Conservation (phyloP, 2,329 filamentous ascomycete species). For the Aureobasidium lini region DNA sequence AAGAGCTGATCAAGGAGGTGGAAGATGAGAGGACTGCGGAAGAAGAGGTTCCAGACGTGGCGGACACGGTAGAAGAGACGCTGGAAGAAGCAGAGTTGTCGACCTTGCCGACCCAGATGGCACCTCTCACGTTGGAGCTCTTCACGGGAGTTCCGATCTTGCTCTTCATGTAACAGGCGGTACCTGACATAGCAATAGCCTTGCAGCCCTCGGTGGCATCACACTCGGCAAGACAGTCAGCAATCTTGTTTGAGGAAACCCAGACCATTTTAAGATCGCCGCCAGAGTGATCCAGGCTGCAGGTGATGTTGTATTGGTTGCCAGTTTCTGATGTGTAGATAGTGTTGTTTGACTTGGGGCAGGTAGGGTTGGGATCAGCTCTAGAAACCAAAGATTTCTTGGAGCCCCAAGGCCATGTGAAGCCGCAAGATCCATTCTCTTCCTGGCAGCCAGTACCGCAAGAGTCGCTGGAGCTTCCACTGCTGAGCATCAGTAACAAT, state of each 20-base stretch:
- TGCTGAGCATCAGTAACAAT: not conserved
- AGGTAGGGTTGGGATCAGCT: conserved; percentile 15
- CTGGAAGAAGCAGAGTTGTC: not conserved
- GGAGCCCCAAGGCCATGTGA: not conserved
- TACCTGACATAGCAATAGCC: conserved; percentile 13
- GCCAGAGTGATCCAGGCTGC: conserved; percentile 22
- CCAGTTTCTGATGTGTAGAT: conserved; percentile 19
- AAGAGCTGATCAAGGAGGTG: not conserved
- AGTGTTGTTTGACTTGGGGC: conserved; percentile 20
- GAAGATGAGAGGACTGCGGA: not conserved
- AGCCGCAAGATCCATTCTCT: not conserved
- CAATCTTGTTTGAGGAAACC: conserved; percentile 14
- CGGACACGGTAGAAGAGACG: not conserved
- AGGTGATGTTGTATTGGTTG: conserved; percentile 21
- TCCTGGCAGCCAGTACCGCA: not conserved
- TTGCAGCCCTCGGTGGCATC: conserved; percentile 5
- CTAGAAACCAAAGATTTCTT: not conserved
- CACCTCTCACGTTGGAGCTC: not conserved
- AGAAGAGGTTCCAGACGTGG: not conserved
- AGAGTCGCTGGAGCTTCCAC: not conserved
- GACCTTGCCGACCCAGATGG: not conserved
- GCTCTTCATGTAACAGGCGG: conserved; percentile 16
- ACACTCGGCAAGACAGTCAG: conserved; percentile 13
- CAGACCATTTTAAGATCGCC: conserved; percentile 19
- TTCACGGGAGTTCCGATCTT: not conserved